Evolutionary conservation across 495 filamentous ascomycete species (phyloP), one percentile per base, ranked within the genome.

Genomic region (Schizothecium vesticola): DNA sequence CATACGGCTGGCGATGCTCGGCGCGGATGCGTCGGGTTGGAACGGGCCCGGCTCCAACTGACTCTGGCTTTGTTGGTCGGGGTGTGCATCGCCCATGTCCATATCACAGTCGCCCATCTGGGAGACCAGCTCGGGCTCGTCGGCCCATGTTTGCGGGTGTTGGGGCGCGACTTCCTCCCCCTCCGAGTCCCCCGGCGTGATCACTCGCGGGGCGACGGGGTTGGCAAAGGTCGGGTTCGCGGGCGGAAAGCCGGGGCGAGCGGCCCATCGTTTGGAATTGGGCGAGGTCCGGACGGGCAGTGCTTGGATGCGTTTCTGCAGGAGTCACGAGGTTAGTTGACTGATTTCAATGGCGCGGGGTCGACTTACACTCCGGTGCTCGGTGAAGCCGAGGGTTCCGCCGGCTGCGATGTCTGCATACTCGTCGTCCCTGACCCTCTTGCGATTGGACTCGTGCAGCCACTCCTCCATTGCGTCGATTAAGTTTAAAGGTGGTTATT

Each of bases 51-150:
- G 77, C 9, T 78, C 69, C 60, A 78, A 60, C 23, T 73, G 64
- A 8, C 7, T 25, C 9, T 71, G 67, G 51, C 61, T 58, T 16
- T 69, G 61, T 26, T 56, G n/a, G 64, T 69, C 68, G 55, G 59
- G 61, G 59, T 77, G 66, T 7, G 67, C 67, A 69, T 77, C 74
- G 66, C 77, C 75, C 83, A 86, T 87, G 56, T 86, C 83, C 69
- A 81, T 81, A 69, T 90, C 88, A 33, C 79, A 67, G 73, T 90
- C 86, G 61, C 79, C 69, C 31, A 56, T 59, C 19, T 69, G 57
- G n/a, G 23, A 43, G 24, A 68, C 56, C 26, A 72, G 59, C 21
- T 78, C 74, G 4, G 75, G 74, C 22, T 76, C 73, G 5, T 72
- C 71, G 1, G 77, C 73, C 72, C 73, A 78, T 43, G 63, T 57